These are phyloP conservation scores for Colletotrichum cuscutae DNA, from an alignment of 2,329 filamentous ascomycete species.

Conservation along the genomic window DNA sequence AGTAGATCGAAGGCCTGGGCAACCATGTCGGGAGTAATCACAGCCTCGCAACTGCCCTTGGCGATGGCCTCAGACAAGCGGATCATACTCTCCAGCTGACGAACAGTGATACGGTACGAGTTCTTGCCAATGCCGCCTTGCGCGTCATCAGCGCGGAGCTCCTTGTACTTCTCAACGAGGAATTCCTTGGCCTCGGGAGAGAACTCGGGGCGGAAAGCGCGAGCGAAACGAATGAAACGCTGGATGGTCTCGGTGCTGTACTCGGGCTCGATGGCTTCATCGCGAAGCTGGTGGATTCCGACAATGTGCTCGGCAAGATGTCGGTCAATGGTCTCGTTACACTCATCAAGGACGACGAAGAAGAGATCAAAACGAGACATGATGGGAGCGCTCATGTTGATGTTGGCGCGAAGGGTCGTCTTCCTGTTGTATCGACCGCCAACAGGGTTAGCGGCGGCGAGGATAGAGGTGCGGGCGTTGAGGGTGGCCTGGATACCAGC, in stretches of 20 bases:
- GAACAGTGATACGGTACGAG: conserved; percentile 96
- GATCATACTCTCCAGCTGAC: conserved; percentile 96
- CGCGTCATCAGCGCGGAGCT: conserved; percentile 90
- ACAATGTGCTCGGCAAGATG: conserved; percentile 96
- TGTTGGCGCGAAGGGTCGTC: conserved; percentile 89
- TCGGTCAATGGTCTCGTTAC: conserved; percentile 90
- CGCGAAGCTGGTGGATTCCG: conserved; percentile 89
- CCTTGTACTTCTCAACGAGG: conserved; percentile 94
- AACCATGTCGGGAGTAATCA: conserved; percentile 86
- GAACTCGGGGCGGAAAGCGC: conserved; percentile 94
- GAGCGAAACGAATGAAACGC: conserved; percentile 95
- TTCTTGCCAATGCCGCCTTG: conserved; percentile 95
- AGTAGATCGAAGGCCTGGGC: conserved; percentile 92
- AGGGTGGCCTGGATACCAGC: conserved; percentile 97
- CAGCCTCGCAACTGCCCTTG: conserved; percentile 95
- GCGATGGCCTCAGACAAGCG: conserved; percentile 97
- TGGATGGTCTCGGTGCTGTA: conserved; percentile 97
- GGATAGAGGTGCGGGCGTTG: conserved; percentile 93
- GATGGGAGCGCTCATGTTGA: conserved; percentile 98
- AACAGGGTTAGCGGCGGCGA: conserved; percentile 95
- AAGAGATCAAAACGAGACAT: conserved; percentile 99
- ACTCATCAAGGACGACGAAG: conserved; percentile 97
- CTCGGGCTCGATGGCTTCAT: conserved; percentile 90
- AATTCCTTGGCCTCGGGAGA: conserved; percentile 85
- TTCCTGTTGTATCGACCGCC: conserved; percentile 98